Evolutionary conservation across 768 basidiomycete genomes (phyloP).

Genomic region (Leccinum uliginosum): DNA sequence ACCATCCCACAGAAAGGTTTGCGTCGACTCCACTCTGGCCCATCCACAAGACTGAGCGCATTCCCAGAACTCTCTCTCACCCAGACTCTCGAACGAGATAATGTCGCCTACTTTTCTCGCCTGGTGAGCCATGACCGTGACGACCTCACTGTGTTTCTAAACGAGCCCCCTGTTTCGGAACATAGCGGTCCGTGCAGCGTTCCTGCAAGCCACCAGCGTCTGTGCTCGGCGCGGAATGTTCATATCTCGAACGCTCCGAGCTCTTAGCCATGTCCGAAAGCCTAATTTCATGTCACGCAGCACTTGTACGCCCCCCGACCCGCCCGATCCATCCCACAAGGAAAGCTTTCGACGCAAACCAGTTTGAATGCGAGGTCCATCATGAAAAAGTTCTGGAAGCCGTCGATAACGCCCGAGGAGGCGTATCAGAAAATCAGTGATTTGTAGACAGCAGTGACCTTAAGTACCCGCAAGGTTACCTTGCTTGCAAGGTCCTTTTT

Average conservation of each 20-base stretch:
- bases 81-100: slow-evolving; percentile 18
- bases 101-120: slow-evolving; percentile 14
- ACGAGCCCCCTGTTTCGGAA: slow-evolving; percentile 19
- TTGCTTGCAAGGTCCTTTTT: no score
- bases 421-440: no score
- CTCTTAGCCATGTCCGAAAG: slow-evolving; percentile 24
- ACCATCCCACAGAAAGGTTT: slow-evolving; percentile 5
- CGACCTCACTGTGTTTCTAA: slow-evolving; percentile 13
- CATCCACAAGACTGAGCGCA: slow-evolving; percentile 15
- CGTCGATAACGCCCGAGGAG: slow-evolving; percentile 42
- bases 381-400: slow-evolving; percentile 48
- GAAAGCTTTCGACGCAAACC: slow-evolving; percentile 31
- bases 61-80: slow-evolving; percentile 20
- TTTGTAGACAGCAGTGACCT: no score
- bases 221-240: slow-evolving; percentile 19
- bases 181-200: slow-evolving; percentile 20
- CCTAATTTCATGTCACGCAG: slow-evolving; percentile 22
- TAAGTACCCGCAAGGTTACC: no score
- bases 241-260: slow-evolving; percentile 20
- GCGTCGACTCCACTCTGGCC: slow-evolving; percentile 3
- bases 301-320: slow-evolving; percentile 19
- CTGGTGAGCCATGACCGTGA: slow-evolving; percentile 15
- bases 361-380: slow-evolving; percentile 32
- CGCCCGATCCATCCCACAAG: slow-evolving; percentile 19
- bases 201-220: slow-evolving; percentile 28